phyloP scores from a whole-genome alignment of 2,329 filamentous ascomycete genomes.

The Pyricularia sp. region DNA sequence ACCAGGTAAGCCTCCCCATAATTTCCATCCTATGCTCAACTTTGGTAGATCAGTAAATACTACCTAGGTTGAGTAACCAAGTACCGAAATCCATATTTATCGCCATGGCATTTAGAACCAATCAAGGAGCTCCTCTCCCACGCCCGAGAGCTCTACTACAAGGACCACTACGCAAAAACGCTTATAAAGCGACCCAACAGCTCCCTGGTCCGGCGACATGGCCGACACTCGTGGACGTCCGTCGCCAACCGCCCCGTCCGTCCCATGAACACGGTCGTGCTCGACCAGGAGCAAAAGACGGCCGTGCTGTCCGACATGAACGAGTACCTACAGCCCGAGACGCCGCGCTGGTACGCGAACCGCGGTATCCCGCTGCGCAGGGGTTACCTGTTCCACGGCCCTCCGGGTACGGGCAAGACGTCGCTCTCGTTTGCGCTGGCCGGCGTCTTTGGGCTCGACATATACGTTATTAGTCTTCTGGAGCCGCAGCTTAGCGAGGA shows the following conservation, averaged over 20 bases:
- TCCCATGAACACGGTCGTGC: slow-evolving; percentile 66
- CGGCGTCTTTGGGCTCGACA: slow-evolving; percentile 55
- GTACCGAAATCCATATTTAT: not conserved
- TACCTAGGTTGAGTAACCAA: not conserved
- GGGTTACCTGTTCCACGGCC: slow-evolving; percentile 71
- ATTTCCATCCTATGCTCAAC: not conserved
- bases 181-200: slow-evolving; percentile 44
- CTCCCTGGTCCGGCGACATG: slow-evolving; percentile 35
- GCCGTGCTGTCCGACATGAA: slow-evolving; percentile 63
- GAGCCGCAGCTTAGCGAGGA: slow-evolving; percentile 54
- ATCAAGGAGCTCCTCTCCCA: slow-evolving; percentile 47
- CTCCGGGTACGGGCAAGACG: slow-evolving; percentile 67
- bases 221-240: slow-evolving; percentile 40
- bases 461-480: slow-evolving; percentile 53
- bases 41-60: not conserved
- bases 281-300: slow-evolving; percentile 58
- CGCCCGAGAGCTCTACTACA: slow-evolving; percentile 41
- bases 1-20: slow-evolving; percentile 11
- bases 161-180: slow-evolving; percentile 45
- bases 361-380: slow-evolving; percentile 67
- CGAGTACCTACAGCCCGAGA: slow-evolving; percentile 65
- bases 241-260: slow-evolving; percentile 56
- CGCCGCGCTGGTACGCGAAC: slow-evolving; percentile 63
- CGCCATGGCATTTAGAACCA: slow-evolving; percentile 18
- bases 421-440: slow-evolving; percentile 57